Conservation (phyloP, 352 stramenopile species). For the Pythium pyrilobum region DNA sequence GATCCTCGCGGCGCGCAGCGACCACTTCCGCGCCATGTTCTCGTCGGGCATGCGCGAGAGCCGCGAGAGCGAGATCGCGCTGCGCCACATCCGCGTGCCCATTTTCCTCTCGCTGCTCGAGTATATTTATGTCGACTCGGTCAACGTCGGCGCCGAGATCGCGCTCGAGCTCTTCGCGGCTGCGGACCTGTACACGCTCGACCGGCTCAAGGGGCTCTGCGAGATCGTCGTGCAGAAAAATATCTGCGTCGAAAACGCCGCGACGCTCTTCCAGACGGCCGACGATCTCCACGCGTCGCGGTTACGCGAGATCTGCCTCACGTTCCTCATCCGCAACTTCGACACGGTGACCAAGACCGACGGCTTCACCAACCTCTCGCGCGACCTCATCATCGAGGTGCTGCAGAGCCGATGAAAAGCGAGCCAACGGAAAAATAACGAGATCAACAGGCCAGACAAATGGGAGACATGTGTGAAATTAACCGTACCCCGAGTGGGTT, state of each 20-base stretch:
- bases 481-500: too few relatives aligned
- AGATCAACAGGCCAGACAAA: not conserved
- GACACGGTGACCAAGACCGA: constrained; percentile 90
- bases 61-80: constrained; percentile 79
- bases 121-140: constrained; percentile 97
- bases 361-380: constrained; percentile 76
- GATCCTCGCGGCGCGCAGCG: constrained; percentile 92
- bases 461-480: too few relatives aligned
- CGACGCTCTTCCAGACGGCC: constrained; percentile 76
- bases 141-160: constrained; percentile 89
- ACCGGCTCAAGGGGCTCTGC: constrained; percentile 90
- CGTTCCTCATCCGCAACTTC: constrained; percentile 88
- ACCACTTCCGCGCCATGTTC: constrained; percentile 94
- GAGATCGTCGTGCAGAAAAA: constrained; percentile 89
- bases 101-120: constrained; percentile 95
- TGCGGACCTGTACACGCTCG: constrained; percentile 93
- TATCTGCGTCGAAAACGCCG: constrained; percentile 84
- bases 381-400: constrained; percentile 87
- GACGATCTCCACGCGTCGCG: constrained; percentile 81
- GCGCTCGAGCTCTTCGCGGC: constrained; percentile 93
- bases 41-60: constrained; percentile 92
- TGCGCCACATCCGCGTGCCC: constrained; percentile 85
- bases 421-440: not conserved
- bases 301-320: constrained; percentile 85
- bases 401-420: constrained; percentile 54